Evolutionary conservation across 257 asterid genomes (phyloP), one percentile per base, ranked within the genome.

Genomic region (Mitragyna speciosa): DNA sequence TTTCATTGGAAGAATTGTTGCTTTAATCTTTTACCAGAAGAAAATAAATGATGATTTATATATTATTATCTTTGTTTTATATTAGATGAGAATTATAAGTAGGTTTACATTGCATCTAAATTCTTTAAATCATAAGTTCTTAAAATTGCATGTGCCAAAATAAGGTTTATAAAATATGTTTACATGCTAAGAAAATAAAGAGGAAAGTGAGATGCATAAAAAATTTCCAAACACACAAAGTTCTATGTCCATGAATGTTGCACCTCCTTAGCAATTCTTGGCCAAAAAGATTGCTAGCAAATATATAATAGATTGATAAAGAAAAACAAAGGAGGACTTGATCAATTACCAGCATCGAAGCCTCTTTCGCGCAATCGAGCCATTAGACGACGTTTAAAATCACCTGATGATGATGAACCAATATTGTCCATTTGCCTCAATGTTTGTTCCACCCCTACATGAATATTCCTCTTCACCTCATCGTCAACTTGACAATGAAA

Each of bases 341-440:
- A 43, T 51, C 8, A 12, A 56, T 72, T 78, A 87, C 90, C 90
- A 2, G 87, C 90, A 43, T 87, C 86, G 12, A 81, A 56, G 30
- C 89, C 90, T 12, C 82, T 36, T 7, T 7, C 73, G 24, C 87
- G 88, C 78, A 87, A 85, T 10, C 81, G 79, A 76, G 78, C 75
- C 87, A 85, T 81, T 80, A 87, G 24, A 24, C 83, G 79, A 19
- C 90, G 87, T 73, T 85, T 87, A 43, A 78, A 81, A 68, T 78
- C 86, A 43, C 48, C 28, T 20, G 82, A 26, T 28, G 76, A 26
- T 28, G 76, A 76, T 5, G 41, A 28, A 56, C 72, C 71, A 1
- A 24, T 5, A 19, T 67, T 41, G 39, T 80, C 82, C 15, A 33
- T 49, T 19, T 81, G 83, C 61, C 31, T 47, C 75, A 76, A 22